A percentile compares a stretch with the other conserved stretches of the same genome.
Evolutionary conservation across 1,284 basidiomycete species (phyloP).

Genomic region (Fomitiporia mediterranea): DNA sequence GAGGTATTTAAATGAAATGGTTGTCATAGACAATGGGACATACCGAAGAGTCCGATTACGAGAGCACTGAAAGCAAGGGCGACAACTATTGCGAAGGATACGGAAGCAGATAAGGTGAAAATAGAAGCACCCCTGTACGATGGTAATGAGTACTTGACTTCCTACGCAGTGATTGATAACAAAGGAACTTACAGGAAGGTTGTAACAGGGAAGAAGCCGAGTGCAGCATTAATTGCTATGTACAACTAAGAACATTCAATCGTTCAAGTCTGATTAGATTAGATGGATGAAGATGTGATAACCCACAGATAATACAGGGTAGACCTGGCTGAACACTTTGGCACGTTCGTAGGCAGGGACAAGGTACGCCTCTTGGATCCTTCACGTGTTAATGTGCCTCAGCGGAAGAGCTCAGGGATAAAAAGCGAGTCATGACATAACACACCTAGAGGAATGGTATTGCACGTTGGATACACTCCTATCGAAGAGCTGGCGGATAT

Average conservation of each 20-base stretch:
- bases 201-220: neutral
- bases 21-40: neutral
- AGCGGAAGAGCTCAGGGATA: neutral
- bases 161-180: too few species aligned
- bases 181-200: neutral
- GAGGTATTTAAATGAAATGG: too few species aligned
- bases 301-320: neutral
- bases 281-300: neutral
- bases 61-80: neutral
- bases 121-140: neutral
- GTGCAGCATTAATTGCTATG: neutral
- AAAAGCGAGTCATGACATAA: neutral
- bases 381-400: neutral
- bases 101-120: neutral
- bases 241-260: neutral
- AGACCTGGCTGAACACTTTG: neutral
- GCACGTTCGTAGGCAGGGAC: neutral
- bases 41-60: neutral
- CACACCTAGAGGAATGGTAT: neutral
- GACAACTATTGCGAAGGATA: neutral
- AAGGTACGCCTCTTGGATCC: neutral
- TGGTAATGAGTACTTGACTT: too few species aligned
- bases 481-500: neutral
- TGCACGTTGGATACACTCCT: neutral
- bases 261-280: neutral